phyloP scores from a whole-genome alignment of 2,329 filamentous ascomycete species.

The Diaporthe helianthi region DNA sequence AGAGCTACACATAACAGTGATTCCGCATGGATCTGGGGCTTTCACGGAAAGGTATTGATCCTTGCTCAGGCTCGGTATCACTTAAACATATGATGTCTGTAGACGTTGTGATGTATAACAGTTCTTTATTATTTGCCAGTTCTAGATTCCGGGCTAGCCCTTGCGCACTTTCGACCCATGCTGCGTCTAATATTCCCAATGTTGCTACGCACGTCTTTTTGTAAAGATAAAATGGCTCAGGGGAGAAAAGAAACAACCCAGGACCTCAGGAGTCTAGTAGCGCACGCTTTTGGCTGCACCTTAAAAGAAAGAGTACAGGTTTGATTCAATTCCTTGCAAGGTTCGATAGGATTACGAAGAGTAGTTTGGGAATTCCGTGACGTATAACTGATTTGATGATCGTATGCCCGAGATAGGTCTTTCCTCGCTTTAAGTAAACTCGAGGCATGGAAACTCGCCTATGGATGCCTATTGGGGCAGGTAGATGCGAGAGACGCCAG shows the following conservation, averaged over 20 bases:
- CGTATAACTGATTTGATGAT: neutral
- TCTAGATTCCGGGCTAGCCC: too few species aligned
- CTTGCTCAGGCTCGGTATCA: too few species aligned
- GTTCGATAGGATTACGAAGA: neutral
- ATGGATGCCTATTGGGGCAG: slow-evolving; percentile 12
- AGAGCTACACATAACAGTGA: too few species aligned
- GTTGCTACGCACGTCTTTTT: neutral
- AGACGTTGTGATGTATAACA: neutral
- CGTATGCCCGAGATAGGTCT: neutral
- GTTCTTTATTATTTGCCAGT: neutral
- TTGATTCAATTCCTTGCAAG: neutral
- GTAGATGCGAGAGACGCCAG: slow-evolving; percentile 11
- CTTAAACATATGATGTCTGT: neutral
- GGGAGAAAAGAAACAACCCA: neutral
- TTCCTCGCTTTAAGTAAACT: neutral
- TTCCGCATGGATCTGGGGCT: neutral
- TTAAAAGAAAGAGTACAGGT: too few species aligned
- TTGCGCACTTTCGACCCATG: neutral
- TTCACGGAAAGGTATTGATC: neutral
- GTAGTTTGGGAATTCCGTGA: neutral
- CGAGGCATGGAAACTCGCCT: neutral
- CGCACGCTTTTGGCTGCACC: neutral
- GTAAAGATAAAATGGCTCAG: too few species aligned
- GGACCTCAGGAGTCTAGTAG: neutral
- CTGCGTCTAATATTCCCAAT: neutral